These are phyloP conservation scores for Torulaspora franciscae DNA, from an alignment of 805 yeast genomes.

Conservation along the genomic window DNA sequence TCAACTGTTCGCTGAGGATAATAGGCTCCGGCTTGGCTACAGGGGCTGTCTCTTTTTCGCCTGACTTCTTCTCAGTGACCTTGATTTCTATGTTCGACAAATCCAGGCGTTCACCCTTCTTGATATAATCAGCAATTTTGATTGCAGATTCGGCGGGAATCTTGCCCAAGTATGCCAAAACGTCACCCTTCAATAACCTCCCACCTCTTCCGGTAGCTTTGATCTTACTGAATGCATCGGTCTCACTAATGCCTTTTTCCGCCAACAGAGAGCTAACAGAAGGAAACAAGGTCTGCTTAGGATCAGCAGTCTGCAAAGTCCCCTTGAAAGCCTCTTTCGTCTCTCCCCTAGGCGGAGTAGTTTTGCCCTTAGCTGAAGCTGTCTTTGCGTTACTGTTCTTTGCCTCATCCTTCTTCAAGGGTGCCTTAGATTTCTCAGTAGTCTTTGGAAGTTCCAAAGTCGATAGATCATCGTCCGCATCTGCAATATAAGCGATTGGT, in stretches of 20 bases:
- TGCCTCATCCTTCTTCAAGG: slow-evolving; percentile 14
- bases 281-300: slow-evolving; percentile 66
- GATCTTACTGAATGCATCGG: slow-evolving; percentile 67
- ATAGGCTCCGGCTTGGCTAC: slow-evolving; percentile 32
- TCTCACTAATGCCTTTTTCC: slow-evolving; percentile 55
- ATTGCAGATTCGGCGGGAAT: slow-evolving; percentile 54
- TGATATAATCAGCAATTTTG: slow-evolving; percentile 52
- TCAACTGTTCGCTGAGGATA: slow-evolving; percentile 28
- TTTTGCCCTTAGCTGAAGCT: slow-evolving; percentile 4
- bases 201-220: slow-evolving; percentile 88
- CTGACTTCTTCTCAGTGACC: slow-evolving; percentile 17
- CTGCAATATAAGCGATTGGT: slow-evolving; percentile 86
- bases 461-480: slow-evolving; percentile 75
- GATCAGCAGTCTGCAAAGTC: slow-evolving; percentile 47
- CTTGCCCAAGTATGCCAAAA: slow-evolving; percentile 73
- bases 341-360: slow-evolving; percentile 14
- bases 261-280: slow-evolving; percentile 67
- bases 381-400: slow-evolving; percentile 11
- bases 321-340: slow-evolving; percentile 11
- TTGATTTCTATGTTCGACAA: slow-evolving; percentile 55
- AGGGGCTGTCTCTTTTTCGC: slow-evolving; percentile 17
- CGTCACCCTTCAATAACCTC: slow-evolving; percentile 84
- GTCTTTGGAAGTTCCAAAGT: slow-evolving; percentile 54
- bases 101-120: slow-evolving; percentile 59
- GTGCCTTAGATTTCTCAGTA: slow-evolving; percentile 23